Evolutionary conservation across 768 basidiomycete species (phyloP), one percentile per base, ranked within the genome.

Genomic region (Epithele typhae): DNA sequence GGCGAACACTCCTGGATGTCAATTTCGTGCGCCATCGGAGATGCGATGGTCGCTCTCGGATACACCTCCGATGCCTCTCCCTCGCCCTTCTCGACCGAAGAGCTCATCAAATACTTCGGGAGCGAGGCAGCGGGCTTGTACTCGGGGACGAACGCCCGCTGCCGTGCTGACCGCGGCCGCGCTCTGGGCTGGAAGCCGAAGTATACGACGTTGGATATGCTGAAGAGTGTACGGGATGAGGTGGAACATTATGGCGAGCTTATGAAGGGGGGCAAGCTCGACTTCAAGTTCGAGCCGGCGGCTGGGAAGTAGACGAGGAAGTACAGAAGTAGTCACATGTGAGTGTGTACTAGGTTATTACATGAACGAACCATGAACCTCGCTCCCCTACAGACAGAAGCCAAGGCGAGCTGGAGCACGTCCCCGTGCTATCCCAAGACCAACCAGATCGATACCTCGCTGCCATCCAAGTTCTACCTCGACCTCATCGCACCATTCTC

Each of bases 101-200:
- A 80, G 69, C 54, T 78, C 70, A 30, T 54, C 30, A 59, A 62
- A 54, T 60, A 64, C 55, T 58, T 46, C 14, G 50, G 52, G 21
- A 27, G n/a, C 34, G 45, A 41, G 37, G 8, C 25, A 41, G 25
- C 14, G 1, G 46, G 23, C 21, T 41, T 51, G 38, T 49, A 17
- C 9, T 15, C 4, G 36, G 54, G 60, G 8, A 45, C 57, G 7
- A 64, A 64, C 53, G 60, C 60, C 14, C 60, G 62, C 15, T 55
- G 51, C 27, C 53, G 60, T 6, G 60, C 48, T 2, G 54, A 56
- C 23, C 64, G 75, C 44, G 65, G 68, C 1, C 64, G 65, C 37
- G 57, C 61, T 11, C 54, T 81, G 38, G 78, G 80, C 14, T 81
- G 79, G 80, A 71, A 70, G 44, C 77, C 80, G 12, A 68, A 51